phyloP scores from a whole-genome alignment of 306 rosid species.

The Prunus kanzakura region DNA sequence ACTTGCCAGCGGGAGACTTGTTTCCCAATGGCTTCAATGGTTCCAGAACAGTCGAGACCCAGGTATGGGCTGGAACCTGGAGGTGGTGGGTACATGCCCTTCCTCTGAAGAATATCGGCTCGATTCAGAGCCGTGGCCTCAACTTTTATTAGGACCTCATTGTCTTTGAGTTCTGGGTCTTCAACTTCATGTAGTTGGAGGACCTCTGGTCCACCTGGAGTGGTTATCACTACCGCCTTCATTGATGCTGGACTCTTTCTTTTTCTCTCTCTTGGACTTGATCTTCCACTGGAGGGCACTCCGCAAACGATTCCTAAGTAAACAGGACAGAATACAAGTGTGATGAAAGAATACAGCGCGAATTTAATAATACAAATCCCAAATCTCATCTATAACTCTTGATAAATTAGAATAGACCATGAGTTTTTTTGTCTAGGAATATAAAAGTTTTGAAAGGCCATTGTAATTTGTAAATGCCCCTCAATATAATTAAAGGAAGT shows the following conservation, averaged over 20 bases:
- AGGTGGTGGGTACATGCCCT: constrained; percentile 72
- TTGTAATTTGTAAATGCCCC: too few relatives aligned
- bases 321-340: background rate
- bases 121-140: constrained; percentile 75
- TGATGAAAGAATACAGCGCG: too few relatives aligned
- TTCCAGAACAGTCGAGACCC: too few relatives aligned
- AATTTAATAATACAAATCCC: too few relatives aligned
- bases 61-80: constrained; percentile 62
- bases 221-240: constrained; percentile 73
- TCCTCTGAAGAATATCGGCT: constrained; percentile 73
- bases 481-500: too few relatives aligned
- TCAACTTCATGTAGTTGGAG: constrained; percentile 61
- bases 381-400: too few relatives aligned
- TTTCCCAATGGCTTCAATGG: too few relatives aligned
- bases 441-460: too few relatives aligned
- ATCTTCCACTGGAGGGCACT: background rate
- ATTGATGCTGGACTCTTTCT: background rate
- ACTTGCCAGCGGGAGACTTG: too few relatives aligned
- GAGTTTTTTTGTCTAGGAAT: too few relatives aligned
- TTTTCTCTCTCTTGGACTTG: background rate
- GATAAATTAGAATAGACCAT: too few relatives aligned
- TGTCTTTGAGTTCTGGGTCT: constrained; percentile 56
- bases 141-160: constrained; percentile 68
- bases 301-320: too few relatives aligned
- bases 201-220: constrained; percentile 74